These are phyloP conservation scores for Amaranthus cruentus DNA, from an alignment of 148 eudicot genomes.

Conservation along the genomic window DNA sequence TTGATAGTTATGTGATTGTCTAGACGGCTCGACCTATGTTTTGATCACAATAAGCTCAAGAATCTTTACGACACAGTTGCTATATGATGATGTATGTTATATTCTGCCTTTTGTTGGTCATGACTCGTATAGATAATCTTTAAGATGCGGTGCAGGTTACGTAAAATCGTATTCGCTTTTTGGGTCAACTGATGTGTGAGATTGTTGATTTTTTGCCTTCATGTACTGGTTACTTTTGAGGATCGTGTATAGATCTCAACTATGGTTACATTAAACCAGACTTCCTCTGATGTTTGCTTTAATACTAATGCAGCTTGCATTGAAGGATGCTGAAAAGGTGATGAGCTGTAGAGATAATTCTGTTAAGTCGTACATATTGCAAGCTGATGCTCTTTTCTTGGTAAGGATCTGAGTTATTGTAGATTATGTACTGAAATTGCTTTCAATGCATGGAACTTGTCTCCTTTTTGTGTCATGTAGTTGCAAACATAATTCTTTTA, in stretches of 20 bases:
- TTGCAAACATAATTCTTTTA: neutral
- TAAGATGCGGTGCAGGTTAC: neutral
- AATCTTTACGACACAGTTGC: no score
- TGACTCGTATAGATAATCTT: neutral
- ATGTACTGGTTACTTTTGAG: constrained; percentile 8
- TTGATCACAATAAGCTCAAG: no score
- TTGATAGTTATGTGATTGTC: no score
- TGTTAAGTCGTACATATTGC: constrained; percentile 49
- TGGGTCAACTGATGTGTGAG: neutral
- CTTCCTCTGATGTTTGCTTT: neutral
- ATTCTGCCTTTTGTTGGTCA: no score
- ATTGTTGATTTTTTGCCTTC: neutral
- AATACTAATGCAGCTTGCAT: constrained; percentile 66
- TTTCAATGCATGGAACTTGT: neutral
- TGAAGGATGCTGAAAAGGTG: constrained; percentile 91
- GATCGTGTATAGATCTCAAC: neutral
- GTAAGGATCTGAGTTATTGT: constrained; percentile 35
- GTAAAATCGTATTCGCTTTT: no score
- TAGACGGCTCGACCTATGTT: no score
- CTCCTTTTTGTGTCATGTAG: neutral
- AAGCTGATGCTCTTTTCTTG: constrained; percentile 76
- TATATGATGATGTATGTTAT: no score
- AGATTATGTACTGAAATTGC: neutral
- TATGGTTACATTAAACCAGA: neutral
- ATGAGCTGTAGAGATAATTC: constrained; percentile 43